Evolutionary conservation across 1,284 basidiomycete species (phyloP).

Genomic region (Phylloboletellus chloephorus): DNA sequence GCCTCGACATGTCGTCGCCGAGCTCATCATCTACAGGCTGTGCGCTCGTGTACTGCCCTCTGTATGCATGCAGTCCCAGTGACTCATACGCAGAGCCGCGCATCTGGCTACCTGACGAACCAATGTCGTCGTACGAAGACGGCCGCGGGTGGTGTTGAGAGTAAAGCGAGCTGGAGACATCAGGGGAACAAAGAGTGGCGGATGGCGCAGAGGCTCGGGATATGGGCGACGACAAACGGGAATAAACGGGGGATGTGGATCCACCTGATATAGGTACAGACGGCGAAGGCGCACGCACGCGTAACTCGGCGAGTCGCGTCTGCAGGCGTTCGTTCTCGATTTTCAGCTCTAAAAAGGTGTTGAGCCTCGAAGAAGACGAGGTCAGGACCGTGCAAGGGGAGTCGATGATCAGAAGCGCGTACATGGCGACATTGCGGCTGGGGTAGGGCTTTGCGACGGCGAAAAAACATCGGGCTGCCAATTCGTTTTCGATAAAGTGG

Average conservation of each 20-base stretch:
- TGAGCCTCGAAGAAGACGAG: conserved; percentile 46
- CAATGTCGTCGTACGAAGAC: conserved; percentile 18
- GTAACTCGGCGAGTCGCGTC: conserved; percentile 44
- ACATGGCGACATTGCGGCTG: conserved; percentile 67
- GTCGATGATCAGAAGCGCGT: conserved; percentile 24
- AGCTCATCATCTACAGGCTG: conserved; percentile 26
- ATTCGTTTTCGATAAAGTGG: conserved; percentile 43
- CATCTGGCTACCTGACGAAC: conserved; percentile 11
- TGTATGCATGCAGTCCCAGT: conserved; percentile 11
- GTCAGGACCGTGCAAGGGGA: conserved; percentile 8
- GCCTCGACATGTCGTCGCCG: conserved; percentile 25
- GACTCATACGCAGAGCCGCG: conserved; percentile 21
- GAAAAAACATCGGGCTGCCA: conserved; percentile 55
- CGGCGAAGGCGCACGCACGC: conserved; percentile 24
- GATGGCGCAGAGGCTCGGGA: conserved; percentile 12
- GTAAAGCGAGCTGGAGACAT: conserved; percentile 13
- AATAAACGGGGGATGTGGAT: conserved; percentile 18
- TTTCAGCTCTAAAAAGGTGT: conserved; percentile 74
- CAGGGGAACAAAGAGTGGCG: conserved; percentile 9
- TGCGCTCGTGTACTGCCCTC: conserved; percentile 16
- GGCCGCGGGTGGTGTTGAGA: conserved; percentile 10
- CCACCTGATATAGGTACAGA: conserved; percentile 15
- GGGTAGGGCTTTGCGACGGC: conserved; percentile 74
- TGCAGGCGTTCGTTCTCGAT: conserved; percentile 70
- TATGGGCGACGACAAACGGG: conserved; percentile 15